phyloP scores from a whole-genome alignment of 2,329 filamentous ascomycete genomes.

The Ophidiomyces ophidiicola region DNA sequence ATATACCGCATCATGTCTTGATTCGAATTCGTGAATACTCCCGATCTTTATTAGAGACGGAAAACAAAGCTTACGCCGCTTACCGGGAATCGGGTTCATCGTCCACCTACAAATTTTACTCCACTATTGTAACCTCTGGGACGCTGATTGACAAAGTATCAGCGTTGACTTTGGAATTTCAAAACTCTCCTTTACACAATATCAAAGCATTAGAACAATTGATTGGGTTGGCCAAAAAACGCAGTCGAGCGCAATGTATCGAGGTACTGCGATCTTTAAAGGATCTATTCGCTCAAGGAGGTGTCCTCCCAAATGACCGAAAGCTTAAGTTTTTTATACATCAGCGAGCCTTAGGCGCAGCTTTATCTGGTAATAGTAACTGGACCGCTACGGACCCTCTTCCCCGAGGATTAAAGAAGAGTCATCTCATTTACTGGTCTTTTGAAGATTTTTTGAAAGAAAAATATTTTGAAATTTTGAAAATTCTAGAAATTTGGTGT shows the following conservation, averaged over 20 bases:
- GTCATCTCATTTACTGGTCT: slow-evolving; percentile 74
- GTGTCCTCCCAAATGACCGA: slow-evolving; percentile 68
- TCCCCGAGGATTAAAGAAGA: slow-evolving; percentile 59
- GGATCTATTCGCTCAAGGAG: slow-evolving; percentile 82
- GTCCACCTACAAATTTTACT: slow-evolving; percentile 89
- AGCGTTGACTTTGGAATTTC: slow-evolving; percentile 80
- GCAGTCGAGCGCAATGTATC: slow-evolving; percentile 82
- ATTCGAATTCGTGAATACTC: slow-evolving; percentile 55
- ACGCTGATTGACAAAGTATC: slow-evolving; percentile 96
- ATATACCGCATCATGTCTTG: slow-evolving; percentile 41
- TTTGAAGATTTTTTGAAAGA: slow-evolving; percentile 95
- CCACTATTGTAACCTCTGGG: slow-evolving; percentile 91
- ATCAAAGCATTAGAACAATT: slow-evolving; percentile 78
- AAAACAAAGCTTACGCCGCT: slow-evolving; percentile 62
- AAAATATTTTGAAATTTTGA: slow-evolving; percentile 83
- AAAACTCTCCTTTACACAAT: slow-evolving; percentile 92
- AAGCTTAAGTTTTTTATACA: slow-evolving; percentile 67
- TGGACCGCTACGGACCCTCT: slow-evolving; percentile 62
- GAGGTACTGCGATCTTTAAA: slow-evolving; percentile 87
- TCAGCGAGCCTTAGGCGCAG: slow-evolving; percentile 63
- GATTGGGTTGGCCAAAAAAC: slow-evolving; percentile 73
- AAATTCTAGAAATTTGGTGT: slow-evolving; percentile 83
- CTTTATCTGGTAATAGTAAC: slow-evolving; percentile 50
- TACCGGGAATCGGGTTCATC: slow-evolving; percentile 61
- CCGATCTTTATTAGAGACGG: slow-evolving; percentile 59